Evolutionary conservation across 2,329 filamentous ascomycete species (phyloP), one percentile per base, ranked within the genome.

Genomic region (Xylaria sp.): DNA sequence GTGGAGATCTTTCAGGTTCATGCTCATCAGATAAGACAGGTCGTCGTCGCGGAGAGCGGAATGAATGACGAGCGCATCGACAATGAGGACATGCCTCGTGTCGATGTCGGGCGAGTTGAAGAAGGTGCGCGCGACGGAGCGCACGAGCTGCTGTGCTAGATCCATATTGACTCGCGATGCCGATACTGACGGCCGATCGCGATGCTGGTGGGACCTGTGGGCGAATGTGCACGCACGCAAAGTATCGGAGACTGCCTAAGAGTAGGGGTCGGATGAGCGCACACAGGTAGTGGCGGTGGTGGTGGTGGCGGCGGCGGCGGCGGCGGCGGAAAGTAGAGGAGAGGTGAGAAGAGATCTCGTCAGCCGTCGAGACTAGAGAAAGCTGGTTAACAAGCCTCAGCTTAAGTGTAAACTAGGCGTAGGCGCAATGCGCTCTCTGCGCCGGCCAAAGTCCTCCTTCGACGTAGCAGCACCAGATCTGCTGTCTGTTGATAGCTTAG

Each of bases 1-100:
- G 79, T 96, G 94, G 52, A 98, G 87, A 76, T 97, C 93, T 79
- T 99, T 98, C 50, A 91, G 90, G 79, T 97, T 95, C 82, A 97
- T 94, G 71, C 91, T 91, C 82, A 98, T 91, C 28, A 98, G 85
- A 76, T 94, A 91, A 52, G 93, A 92, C 71, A 99, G 86, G 77
- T 99, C 96, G 77, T 94, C 91, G 78, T 97, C 93, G 77, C 94
- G 91, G 69, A 98, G 86, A 65, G 87, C 92, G 81, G 87, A 90
- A 81, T 93, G 91, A 68, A 90, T 87, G 77, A 92, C 88, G 69
- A 94, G 87, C 70, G 92, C 91, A 84, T 97, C 92, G 75, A 96
- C 84, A 63, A 94, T 88, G 57, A 94, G 86, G 72, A 93, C 89
- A 77, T 93, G 90, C 76, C 92, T 90, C 46, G 90, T 91, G 70